These are phyloP conservation scores for Colletotrichum salicis DNA, from an alignment of 2,329 filamentous ascomycete species.

Conservation along the genomic window DNA sequence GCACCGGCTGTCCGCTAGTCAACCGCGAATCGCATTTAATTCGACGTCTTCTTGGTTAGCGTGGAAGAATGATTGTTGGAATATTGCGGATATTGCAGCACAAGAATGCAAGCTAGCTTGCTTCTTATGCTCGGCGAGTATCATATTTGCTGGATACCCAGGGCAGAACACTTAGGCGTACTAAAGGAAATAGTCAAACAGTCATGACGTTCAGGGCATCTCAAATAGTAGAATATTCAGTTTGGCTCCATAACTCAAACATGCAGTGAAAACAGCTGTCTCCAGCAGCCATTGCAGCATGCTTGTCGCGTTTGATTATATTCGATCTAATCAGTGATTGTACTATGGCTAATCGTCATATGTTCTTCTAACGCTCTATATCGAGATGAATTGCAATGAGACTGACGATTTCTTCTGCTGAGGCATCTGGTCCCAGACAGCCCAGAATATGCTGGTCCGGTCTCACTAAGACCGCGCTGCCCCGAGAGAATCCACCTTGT, in stretches of 20 bases:
- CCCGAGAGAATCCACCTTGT: constrained; percentile 38
- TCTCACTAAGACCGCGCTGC: constrained; percentile 46
- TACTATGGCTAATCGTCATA: background rate
- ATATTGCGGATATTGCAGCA: no score
- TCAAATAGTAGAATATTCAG: no score
- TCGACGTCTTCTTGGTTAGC: no score
- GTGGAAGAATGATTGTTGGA: no score
- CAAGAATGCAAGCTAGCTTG: background rate
- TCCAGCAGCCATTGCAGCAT: background rate
- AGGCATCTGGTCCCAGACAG: constrained; percentile 11
- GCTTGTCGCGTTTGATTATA: background rate
- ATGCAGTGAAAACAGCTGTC: background rate
- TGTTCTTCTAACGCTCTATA: background rate
- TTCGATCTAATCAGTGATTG: background rate
- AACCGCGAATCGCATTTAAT: constrained; percentile 20
- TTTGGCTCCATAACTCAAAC: background rate
- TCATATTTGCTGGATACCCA: no score
- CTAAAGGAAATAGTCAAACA: no score
- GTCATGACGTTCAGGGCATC: no score
- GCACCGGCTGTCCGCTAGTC: constrained; percentile 25
- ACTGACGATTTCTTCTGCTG: background rate
- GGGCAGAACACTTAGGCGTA: no score
- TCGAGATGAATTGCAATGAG: background rate
- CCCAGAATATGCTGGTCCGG: constrained; percentile 52
- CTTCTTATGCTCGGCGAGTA: no score